Evolutionary conservation across 805 yeast genomes (phyloP).

Genomic region (Clavispora carvajalis): DNA sequence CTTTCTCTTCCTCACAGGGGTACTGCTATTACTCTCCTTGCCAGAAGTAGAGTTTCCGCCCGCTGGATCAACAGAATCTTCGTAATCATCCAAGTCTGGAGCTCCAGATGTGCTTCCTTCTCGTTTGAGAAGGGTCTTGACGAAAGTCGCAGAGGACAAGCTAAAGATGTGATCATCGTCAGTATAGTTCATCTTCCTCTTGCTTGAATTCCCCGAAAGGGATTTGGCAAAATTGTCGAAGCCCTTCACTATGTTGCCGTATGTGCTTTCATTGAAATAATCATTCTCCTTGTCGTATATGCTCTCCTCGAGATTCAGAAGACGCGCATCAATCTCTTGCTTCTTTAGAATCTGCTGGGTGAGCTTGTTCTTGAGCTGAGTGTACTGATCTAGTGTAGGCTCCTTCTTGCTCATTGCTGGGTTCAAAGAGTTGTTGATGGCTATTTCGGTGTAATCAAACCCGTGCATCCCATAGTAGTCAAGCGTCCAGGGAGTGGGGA

Average conservation of each 20-base stretch:
- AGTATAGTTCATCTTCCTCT: conserved; percentile 48
- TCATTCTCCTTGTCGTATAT: conserved; percentile 74
- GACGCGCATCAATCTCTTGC: conserved; percentile 58
- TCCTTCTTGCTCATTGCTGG: conserved; percentile 14
- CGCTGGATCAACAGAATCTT: conserved; percentile 16
- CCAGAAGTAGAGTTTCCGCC: conserved; percentile 1
- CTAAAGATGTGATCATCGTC: conserved; percentile 82
- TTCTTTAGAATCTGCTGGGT: conserved; percentile 58
- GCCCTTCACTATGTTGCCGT: conserved; percentile 86
- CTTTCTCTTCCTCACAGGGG: conserved; percentile 15
- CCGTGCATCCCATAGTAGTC: background rate
- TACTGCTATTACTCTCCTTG: conserved; percentile 5
- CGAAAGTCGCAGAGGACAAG: conserved; percentile 64
- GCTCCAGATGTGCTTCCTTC: conserved; percentile 33
- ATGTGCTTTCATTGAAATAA: conserved; percentile 66
- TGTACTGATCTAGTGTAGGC: conserved; percentile 48
- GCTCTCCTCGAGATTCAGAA: conserved; percentile 64
- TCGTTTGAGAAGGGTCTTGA: conserved; percentile 48
- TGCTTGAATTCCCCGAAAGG: conserved; percentile 28
- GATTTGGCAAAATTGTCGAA: conserved; percentile 72
- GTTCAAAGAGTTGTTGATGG: background rate
- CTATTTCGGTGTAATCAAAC: background rate
- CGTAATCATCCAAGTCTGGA: conserved; percentile 17
- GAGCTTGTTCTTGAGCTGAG: conserved; percentile 59
- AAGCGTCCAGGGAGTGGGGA: too few species aligned